A percentile compares a stretch with the other conserved stretches of the same genome.
Evolutionary conservation across 495 filamentous ascomycete species (phyloP).

Genomic region (Copromyces sp.): DNA sequence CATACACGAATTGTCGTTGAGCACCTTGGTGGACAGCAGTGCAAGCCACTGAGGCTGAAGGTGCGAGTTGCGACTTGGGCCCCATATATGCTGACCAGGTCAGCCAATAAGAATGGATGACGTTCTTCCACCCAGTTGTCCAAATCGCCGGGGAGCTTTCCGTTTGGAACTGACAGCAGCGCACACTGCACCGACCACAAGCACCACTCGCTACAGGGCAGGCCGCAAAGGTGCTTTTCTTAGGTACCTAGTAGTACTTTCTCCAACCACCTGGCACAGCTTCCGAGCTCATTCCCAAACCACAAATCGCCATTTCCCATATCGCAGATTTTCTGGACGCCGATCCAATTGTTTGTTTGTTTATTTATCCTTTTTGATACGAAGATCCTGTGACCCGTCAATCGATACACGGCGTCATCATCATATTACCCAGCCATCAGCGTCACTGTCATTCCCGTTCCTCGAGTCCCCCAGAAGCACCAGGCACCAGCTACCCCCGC

Average conservation of each 20-base stretch:
- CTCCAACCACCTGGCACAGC: not conserved
- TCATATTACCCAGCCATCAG: not conserved
- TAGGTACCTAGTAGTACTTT: not conserved
- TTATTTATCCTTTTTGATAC: not conserved
- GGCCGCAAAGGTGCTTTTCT: not conserved
- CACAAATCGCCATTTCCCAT: not conserved
- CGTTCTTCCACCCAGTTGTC: not conserved
- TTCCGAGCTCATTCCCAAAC: not conserved
- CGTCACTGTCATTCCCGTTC: not conserved
- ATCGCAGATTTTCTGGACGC: not conserved
- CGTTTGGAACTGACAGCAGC: not conserved
- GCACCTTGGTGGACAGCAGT: not conserved
- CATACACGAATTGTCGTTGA: not conserved
- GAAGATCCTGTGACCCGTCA: not conserved
- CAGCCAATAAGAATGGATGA: not conserved
- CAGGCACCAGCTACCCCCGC: not conserved
- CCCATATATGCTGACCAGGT: not conserved
- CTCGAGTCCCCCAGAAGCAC: not conserved
- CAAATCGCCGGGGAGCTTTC: slow-evolving; percentile 10
- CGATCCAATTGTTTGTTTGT: not conserved
- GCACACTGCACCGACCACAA: not conserved
- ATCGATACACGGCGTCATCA: not conserved
- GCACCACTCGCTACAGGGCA: not conserved
- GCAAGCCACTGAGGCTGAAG: not conserved
- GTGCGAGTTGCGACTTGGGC: not conserved